Evolutionary conservation across 2,329 filamentous ascomycete species (phyloP), one percentile per base, ranked within the genome.

Genomic region (Aspergillus hiratsukae): DNA sequence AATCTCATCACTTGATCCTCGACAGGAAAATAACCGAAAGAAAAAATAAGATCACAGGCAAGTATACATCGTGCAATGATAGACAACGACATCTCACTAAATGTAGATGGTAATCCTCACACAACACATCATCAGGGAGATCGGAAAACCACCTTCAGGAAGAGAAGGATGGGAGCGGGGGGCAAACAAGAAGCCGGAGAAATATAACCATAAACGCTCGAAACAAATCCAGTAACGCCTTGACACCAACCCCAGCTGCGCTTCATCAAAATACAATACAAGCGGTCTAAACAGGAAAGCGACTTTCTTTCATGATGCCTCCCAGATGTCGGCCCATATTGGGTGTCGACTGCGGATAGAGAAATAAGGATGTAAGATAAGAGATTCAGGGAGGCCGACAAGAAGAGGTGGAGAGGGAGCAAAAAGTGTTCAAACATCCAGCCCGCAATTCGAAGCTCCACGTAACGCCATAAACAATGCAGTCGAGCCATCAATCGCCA

Each of bases 401-500:
- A 49, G 55, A 48, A 48, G 55, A 43, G 41, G 56, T 28, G 48
- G 48, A 52, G 52, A 59, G 49, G 53, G 43, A 48, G 28, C 19
- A 57, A 55, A 56, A 53, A 57, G 51, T 57, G 62, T 62, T 67
- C 68, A 69, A 64, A 68, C 67, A 69, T 66, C 67, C 68, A 62
- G 64, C 66, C 66, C 62, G 55, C 58, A 64, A 64, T 61, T 71
- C 63, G 53, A 66, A 64, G 68, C 59, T 65, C 61, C 64, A 65
- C 61, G 60, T 58, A 69, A 72, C 69, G 68, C 69, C 69, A 59
- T 59, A 59, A 66, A 66, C 43, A 63, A 69, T 70, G 66, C 68
- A 64, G 61, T 61, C 59, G 50, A 53, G 51, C 55, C 53, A 61
- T 59, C 56, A 55, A 53, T 52, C 59, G 50, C 31, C 21, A 49